phyloP scores from a whole-genome alignment of 306 rosid species.

The Prinsepia uniflora region DNA sequence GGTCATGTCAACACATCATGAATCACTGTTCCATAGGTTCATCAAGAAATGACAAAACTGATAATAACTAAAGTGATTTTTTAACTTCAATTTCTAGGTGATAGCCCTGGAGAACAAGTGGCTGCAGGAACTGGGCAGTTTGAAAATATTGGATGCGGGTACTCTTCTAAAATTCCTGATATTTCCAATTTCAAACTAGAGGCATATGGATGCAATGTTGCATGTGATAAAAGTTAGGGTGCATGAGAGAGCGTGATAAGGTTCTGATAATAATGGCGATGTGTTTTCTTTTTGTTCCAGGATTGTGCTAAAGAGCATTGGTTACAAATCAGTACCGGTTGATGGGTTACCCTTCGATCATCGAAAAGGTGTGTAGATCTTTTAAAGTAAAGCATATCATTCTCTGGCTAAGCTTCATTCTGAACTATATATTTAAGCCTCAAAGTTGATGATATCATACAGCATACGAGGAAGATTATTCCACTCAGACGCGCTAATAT shows the following conservation, averaged over 20 bases:
- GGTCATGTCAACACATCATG: neutral
- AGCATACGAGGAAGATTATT: neutral
- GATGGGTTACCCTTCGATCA: constrained; percentile 83
- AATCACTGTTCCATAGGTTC: neutral
- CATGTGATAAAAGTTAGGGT: neutral
- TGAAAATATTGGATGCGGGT: constrained; percentile 81
- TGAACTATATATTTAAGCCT: neutral
- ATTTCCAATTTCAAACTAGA: neutral
- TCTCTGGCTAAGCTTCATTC: neutral
- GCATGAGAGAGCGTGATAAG: neutral
- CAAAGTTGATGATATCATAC: neutral
- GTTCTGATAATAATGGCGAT: constrained; percentile 11
- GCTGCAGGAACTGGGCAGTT: constrained; percentile 73
- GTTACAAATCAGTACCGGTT: constrained; percentile 80
- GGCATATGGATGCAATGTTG: neutral
- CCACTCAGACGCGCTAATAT: neutral
- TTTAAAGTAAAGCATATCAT: neutral
- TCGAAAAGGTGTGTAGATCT: constrained; percentile 49
- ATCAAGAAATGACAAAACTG: constrained; percentile 5
- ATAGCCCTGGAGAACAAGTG: constrained; percentile 61
- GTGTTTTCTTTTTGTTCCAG: constrained; percentile 40
- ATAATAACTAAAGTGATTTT: constrained; percentile 12
- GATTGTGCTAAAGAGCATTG: constrained; percentile 89
- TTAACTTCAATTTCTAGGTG: constrained; percentile 47
- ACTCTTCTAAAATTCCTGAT: constrained; percentile 19